Percentiles rank a stretch among this genome's conserved stretches.
phyloP scores from a whole-genome alignment of 805 yeast species.

The Metschnikowia matae region DNA sequence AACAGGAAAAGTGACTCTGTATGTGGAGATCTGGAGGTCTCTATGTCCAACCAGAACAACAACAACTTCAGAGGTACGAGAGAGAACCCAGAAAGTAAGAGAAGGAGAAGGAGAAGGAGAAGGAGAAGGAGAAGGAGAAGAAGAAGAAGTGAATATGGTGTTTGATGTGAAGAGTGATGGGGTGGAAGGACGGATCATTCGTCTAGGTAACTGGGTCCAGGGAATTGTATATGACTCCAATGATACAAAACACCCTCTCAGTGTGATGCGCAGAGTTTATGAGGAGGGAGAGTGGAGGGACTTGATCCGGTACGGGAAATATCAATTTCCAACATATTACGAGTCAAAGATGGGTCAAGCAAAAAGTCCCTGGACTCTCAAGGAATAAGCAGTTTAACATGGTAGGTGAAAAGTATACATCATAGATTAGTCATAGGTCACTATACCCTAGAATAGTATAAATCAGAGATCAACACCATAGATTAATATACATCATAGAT shows the following conservation, averaged over 20 bases:
- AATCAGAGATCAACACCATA: no score
- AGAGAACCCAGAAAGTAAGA: slow-evolving; percentile 6
- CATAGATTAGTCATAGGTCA: no score
- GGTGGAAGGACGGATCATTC: slow-evolving; percentile 43
- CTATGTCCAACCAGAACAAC: slow-evolving; percentile 36
- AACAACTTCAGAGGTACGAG: slow-evolving; percentile 26
- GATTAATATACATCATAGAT: no score
- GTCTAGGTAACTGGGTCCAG: slow-evolving; percentile 50
- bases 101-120: not conserved
- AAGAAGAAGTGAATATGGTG: slow-evolving; percentile 13
- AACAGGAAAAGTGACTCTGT: slow-evolving; percentile 39
- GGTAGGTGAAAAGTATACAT: no score
- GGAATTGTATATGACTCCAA: slow-evolving; percentile 38
- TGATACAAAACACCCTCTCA: slow-evolving; percentile 20
- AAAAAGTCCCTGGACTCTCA: not conserved
- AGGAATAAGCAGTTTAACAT: no score
- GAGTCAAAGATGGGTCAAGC: not conserved
- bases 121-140: no score
- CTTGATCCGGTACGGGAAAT: slow-evolving; percentile 26
- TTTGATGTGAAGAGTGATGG: slow-evolving; percentile 13
- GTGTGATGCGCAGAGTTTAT: slow-evolving; percentile 24
- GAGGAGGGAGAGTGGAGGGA: slow-evolving; percentile 21
- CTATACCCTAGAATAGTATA: no score
- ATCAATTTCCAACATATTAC: slow-evolving; percentile 23
- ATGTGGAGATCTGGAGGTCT: slow-evolving; percentile 54